A percentile compares a stretch with the other conserved stretches of the same genome.
Conservation (phyloP, 768 basidiomycete genomes). For the Glaciozyma martinii region DNA sequence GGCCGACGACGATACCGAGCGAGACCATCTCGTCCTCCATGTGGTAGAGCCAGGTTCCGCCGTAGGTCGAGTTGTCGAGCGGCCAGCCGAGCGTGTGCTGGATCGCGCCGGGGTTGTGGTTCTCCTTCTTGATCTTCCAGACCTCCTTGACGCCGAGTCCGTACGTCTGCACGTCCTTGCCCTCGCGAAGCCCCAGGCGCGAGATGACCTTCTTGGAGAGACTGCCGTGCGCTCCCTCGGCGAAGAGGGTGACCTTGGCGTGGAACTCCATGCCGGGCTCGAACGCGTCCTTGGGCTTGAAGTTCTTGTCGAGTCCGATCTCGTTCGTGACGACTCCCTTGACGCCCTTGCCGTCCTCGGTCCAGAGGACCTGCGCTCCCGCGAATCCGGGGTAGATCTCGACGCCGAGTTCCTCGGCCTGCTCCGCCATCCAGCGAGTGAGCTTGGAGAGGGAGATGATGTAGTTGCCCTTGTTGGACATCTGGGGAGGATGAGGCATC, state of each 20-base stretch:
- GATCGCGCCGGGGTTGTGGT: slow-evolving; percentile 67
- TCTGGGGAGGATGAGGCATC: slow-evolving; percentile 92
- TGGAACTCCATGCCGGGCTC: slow-evolving; percentile 96
- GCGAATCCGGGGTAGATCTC: slow-evolving; percentile 97
- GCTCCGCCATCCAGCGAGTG: slow-evolving; percentile 74
- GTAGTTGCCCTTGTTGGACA: slow-evolving; percentile 90
- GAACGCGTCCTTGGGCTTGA: slow-evolving; percentile 70
- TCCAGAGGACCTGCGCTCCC: slow-evolving; percentile 70
- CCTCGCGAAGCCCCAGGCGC: slow-evolving; percentile 61
- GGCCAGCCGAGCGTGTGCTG: slow-evolving; percentile 95
- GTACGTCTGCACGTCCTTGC: slow-evolving; percentile 83
- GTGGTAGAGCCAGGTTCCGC: slow-evolving; percentile 91
- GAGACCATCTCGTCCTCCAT: slow-evolving; percentile 86
- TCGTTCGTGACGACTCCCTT: slow-evolving; percentile 84
- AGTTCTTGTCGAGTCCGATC: slow-evolving; percentile 73
- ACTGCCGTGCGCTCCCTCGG: slow-evolving; percentile 90
- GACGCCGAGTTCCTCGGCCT: slow-evolving; percentile 79
- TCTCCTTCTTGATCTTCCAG: slow-evolving; percentile 70
- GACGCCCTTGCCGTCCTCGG: slow-evolving; percentile 54
- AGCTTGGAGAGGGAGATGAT: slow-evolving; percentile 80
- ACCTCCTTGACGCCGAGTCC: slow-evolving; percentile 95
- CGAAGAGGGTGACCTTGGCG: slow-evolving; percentile 81
- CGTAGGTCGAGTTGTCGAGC: slow-evolving; percentile 65
- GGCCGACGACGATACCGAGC: slow-evolving; percentile 80
- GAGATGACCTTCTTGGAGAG: slow-evolving; percentile 69